Base-by-base conservation (phyloP, 805 yeast genomes). In the Debaryomyces hansenii region DNA sequence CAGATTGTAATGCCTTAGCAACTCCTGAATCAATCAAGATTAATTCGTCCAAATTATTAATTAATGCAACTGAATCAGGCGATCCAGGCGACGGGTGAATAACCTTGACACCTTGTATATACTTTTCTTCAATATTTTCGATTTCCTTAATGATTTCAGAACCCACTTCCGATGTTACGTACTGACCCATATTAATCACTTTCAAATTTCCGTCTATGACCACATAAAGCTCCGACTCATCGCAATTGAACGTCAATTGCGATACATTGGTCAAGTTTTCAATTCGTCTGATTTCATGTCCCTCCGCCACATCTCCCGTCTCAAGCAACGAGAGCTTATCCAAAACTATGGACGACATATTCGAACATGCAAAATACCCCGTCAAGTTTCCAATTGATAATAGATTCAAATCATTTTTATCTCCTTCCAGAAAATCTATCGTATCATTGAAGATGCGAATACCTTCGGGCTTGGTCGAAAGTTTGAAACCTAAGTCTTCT, bases 401-500 rank as follows among this genome's bases (percentile, higher is more conserved):
- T 18, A 72, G 53, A 9, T 51, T 49, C 3, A 67, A 49, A 15
- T 60, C 63, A 9, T 42, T 15, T n/a, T 35, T 29, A 7, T 44
- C 54, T 8, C 27, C 27, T n/a, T 38, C 20, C 33, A 20, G 21
- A 27, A 66, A 58, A 29, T 64, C 69, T 9, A 70, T 41, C 3
- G 62, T 57, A 6, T 48, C 38, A 11, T 54, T 62, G 42, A 64
- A 63, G n/a, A 62, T 38, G 9, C 43, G 34, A 5, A 59, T 32
- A 5, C 74, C 75, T 14, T 52, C 55, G 10, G 58, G 58, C 2
- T 51, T 49, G 5, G 64, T 51, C 21, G 59, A 57, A 21, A 68
- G 52, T 37, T 63, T 62, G 59, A 71, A 72, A 16, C 75, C 75
- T 33, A 69, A 59, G 47, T 66, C 68, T 51, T 72, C 74, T 2